These are phyloP conservation scores for Mycena sp. DNA, from an alignment of 1,284 basidiomycete genomes.

Conservation along the genomic window DNA sequence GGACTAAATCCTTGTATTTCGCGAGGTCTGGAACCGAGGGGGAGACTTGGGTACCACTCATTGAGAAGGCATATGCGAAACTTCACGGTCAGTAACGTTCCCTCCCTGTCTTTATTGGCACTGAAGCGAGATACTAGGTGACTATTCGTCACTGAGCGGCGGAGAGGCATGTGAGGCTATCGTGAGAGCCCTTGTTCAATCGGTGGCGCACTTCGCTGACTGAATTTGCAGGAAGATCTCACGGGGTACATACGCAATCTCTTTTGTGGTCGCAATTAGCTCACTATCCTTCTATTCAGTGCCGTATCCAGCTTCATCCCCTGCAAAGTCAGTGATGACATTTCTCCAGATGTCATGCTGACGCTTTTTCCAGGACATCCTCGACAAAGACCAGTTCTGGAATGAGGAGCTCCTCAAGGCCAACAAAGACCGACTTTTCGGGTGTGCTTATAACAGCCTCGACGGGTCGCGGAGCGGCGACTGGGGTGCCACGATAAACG, in stretches of 20 bases:
- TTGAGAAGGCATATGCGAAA: slow-evolving; percentile 66
- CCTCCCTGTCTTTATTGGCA: neutral
- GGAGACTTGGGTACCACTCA: slow-evolving; percentile 63
- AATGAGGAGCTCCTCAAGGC: slow-evolving; percentile 51
- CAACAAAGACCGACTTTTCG: slow-evolving; percentile 57
- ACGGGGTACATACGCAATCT: slow-evolving; percentile 53
- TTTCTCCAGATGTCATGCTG: neutral
- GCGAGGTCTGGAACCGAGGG: slow-evolving; percentile 54
- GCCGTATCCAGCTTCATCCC: slow-evolving; percentile 22
- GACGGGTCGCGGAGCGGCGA: slow-evolving; percentile 53
- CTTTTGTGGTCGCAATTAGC: slow-evolving; percentile 35
- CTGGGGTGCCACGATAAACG: slow-evolving; percentile 52
- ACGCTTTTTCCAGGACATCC: slow-evolving; percentile 47
- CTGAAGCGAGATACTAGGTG: slow-evolving; percentile 41
- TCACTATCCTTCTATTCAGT: slow-evolving; percentile 30
- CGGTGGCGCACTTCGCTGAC: neutral
- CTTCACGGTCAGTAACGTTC: slow-evolving; percentile 53
- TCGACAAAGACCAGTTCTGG: slow-evolving; percentile 54
- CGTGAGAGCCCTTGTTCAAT: slow-evolving; percentile 35
- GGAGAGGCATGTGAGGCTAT: slow-evolving; percentile 55
- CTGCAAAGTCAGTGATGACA: slow-evolving; percentile 9
- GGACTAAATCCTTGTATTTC: slow-evolving; percentile 54
- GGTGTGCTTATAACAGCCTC: slow-evolving; percentile 47
- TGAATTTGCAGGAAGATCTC: slow-evolving; percentile 51
- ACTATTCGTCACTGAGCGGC: slow-evolving; percentile 51